phyloP scores from a whole-genome alignment of 257 asterid genomes.

The Buddleja alternifolia region DNA sequence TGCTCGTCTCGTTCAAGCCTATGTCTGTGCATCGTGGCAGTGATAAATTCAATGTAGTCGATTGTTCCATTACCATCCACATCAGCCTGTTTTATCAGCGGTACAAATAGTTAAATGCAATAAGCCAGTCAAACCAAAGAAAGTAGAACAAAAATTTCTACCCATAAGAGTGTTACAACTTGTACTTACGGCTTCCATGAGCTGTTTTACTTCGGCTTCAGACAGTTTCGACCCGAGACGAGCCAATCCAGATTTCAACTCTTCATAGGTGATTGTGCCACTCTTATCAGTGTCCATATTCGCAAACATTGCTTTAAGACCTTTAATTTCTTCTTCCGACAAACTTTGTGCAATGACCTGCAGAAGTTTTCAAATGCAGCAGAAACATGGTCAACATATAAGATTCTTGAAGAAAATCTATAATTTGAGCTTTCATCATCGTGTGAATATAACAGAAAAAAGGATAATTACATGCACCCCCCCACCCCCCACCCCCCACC shows the following conservation, averaged over 20 bases:
- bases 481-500: no score
- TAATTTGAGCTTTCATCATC: not conserved
- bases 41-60: slow-evolving; percentile 66
- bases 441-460: not conserved
- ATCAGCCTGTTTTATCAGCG: slow-evolving; percentile 49
- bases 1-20: slow-evolving; percentile 67
- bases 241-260: slow-evolving; percentile 80
- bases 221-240: slow-evolving; percentile 85
- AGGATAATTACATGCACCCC: no score
- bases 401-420: not conserved
- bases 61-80: slow-evolving; percentile 66
- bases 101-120: slow-evolving; percentile 10
- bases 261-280: slow-evolving; percentile 90
- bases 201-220: slow-evolving; percentile 80
- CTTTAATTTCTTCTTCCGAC: slow-evolving; percentile 91
- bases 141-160: not conserved
- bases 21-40: slow-evolving; percentile 75
- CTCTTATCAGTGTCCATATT: slow-evolving; percentile 83
- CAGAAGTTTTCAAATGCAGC: slow-evolving; percentile 8
- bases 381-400: not conserved
- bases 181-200: slow-evolving; percentile 92
- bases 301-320: slow-evolving; percentile 74
- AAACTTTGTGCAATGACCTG: slow-evolving; percentile 92
- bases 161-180: not conserved
- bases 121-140: not conserved